Evolutionary conservation across 2,329 filamentous ascomycete genomes (phyloP), one percentile per base, ranked within the genome.

Genomic region (Cladosporium cucumerinum): DNA sequence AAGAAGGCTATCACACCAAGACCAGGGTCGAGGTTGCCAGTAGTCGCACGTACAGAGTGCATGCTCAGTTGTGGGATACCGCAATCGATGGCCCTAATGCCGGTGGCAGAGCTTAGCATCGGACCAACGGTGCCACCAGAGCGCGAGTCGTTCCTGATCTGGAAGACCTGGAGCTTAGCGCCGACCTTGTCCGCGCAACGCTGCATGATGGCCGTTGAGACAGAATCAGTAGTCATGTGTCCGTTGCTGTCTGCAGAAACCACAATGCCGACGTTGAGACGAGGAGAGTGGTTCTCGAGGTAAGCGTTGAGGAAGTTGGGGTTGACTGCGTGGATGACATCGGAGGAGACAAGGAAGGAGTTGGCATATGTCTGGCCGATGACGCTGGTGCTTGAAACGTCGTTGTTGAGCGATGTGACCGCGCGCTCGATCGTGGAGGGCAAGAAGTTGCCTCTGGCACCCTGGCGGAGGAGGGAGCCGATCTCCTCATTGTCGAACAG

Each of bases 401-500:
- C 68, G 51, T 80, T 76, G 0, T 85, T 80, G 67, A 89, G 86
- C 23, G 84, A 82, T 76, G 96, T 92, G 63, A 92, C 86, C 64
- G 93, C 87, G 67, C 94, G 90, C 79, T 96, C 91, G 65, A 98
- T 85, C 26, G 89, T 86, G 43, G 85, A 84, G 48, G 92, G 90
- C 65, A 98, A 84, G 81, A 97, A 96, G 81, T 97, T 98, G 64
- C 91, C 89, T 61, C 86, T 85, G 6, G 95, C 95, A 66, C 95
- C 95, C 80, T 98, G 94, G 64, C 94, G 90, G 59, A 97, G 86
- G 10, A 92, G 83, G 28, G 91, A 96, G 66, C 95, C 95, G 67
- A 99, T 96, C 78, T 99, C 95, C 78, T 99, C 95, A 73, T 97
- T 91, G 75, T 98, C 95, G 74, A 98, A 98, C 72, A 97, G 88